Base-by-base conservation (phyloP, 768 basidiomycete genomes). In the Cytidiella melzeri region DNA sequence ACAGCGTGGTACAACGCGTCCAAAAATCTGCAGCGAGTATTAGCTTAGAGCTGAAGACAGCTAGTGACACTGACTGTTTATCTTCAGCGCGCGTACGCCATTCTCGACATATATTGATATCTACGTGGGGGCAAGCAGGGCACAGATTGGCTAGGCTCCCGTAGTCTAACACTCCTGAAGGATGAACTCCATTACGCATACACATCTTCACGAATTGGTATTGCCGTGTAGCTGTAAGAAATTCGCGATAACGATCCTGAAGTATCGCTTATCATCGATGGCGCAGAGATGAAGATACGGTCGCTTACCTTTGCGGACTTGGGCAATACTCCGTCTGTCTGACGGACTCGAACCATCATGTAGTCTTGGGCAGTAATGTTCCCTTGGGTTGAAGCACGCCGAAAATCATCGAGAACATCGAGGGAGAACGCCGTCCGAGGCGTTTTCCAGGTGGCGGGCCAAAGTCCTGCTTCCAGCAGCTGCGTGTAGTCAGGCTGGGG, bases 51-150 rank as follows among this genome's bases (percentile, higher is more conserved):
- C 20, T 7, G 12, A 6, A 11, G 18, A n/a, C 12, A 41, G 20
- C 10, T 20, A n/a, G 42, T 24, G n/a, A 9, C n/a, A 42, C 46
- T n/a, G 18, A 52, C 54, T 23, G 20, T 13, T 25, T 12, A 10
- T 24, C 45, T 27, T 41, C 24, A 5, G 4, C 37, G 21, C 50
- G 3, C 15, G 13, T 15, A 36, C 46, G n/a, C 50, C 51, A 55
- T 4, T 44, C 23, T 12, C 55, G 50, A 42, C 49, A 42, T 44
- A 58, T 54, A 49, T 56, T 58, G 30, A 52, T 54, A 13, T 30
- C 49, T 1, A 47, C 49, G 23, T 58, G 57, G 0, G 57, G 55
- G 40, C 55, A 58, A 7, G 57, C 45, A 0, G 57, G 52, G 39
- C 57, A 58, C 11, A 47, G 27, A 1, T 47, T 25, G 1, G 49